phyloP scores from a whole-genome alignment of 495 filamentous ascomycete genomes.

The Trichoderma orchidacearum region DNA sequence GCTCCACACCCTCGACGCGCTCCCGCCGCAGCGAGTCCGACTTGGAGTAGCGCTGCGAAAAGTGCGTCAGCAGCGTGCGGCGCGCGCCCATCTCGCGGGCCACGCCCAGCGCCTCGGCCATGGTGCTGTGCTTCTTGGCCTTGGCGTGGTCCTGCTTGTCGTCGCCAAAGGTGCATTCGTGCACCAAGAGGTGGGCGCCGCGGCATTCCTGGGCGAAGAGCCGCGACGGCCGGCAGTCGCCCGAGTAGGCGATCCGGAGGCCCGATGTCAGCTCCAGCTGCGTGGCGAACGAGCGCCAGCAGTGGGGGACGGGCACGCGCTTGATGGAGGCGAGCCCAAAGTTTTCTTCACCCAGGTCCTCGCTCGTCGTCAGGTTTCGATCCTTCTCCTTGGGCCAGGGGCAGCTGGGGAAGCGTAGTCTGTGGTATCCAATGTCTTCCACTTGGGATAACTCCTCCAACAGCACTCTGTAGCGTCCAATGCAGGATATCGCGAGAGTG shows the following conservation, averaged over 20 bases:
- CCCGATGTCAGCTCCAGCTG: constrained; percentile 61
- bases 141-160: constrained; percentile 61
- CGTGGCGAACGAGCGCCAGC: constrained; percentile 60
- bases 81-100: constrained; percentile 65
- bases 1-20: constrained; percentile 9
- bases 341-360: constrained; percentile 1
- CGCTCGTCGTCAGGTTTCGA: not conserved
- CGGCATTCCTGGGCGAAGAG: constrained; percentile 56
- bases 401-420: constrained; percentile 15
- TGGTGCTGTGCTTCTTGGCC: constrained; percentile 85
- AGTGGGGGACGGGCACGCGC: constrained; percentile 59
- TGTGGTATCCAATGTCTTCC: constrained; percentile 61
- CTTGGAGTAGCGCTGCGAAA: constrained; percentile 92
- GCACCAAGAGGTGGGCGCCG: constrained; percentile 69
- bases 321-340: constrained; percentile 36
- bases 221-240: constrained; percentile 72
- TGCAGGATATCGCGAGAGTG: constrained; percentile 10
- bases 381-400: constrained; percentile 1
- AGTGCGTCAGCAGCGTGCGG: constrained; percentile 76
- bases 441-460: constrained; percentile 63
- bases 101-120: constrained; percentile 66
- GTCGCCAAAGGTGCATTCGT: constrained; percentile 93
- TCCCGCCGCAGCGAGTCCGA: constrained; percentile 18
- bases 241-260: constrained; percentile 84
- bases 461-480: constrained; percentile 47